Percentiles rank a stretch among this genome's conserved stretches.
Conservation (phyloP, 176 grass and related monocot species). For the Hordeum marinum region DNA sequence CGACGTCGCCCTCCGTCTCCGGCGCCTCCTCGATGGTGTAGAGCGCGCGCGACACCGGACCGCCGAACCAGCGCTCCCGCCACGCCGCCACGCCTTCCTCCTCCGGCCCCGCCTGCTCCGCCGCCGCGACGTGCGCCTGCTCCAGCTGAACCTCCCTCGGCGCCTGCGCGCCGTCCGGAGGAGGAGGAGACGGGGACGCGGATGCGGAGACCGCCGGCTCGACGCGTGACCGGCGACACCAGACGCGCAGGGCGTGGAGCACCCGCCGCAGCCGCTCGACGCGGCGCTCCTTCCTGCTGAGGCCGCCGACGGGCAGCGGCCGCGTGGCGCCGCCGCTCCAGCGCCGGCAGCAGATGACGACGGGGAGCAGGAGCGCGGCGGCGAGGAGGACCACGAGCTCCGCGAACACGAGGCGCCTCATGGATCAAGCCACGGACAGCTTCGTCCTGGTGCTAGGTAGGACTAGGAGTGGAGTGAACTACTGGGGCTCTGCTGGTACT, state of each 20-base stretch:
- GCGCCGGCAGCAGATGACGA: not conserved
- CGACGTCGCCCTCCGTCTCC: not conserved
- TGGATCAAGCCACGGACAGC: not conserved
- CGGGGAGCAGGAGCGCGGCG: not conserved
- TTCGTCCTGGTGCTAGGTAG: not conserved
- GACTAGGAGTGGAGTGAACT: not conserved
- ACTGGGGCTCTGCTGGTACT: too few species aligned
- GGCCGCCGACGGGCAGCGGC: conserved; percentile 4
- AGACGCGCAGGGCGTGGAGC: not conserved
- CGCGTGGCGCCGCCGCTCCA: not conserved
- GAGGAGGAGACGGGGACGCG: not conserved
- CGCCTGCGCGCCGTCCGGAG: not conserved
- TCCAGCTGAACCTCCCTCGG: too few species aligned
- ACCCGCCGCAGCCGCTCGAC: not conserved
- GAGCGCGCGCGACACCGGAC: conserved; percentile 13
- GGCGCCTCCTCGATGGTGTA: conserved; percentile 48
- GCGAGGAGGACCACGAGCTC: conserved; percentile 21
- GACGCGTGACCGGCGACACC: conserved; percentile 18
- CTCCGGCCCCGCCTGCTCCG: not conserved
- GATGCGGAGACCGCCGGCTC: not conserved
- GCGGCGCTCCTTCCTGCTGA: not conserved
- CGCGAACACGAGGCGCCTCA: not conserved
- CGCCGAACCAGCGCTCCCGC: not conserved
- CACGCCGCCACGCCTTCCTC: not conserved
- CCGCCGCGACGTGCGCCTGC: not conserved